Evolutionary conservation across 192 early-diverging fungal genomes (phyloP).

Genomic region (Piromyces finnis): DNA sequence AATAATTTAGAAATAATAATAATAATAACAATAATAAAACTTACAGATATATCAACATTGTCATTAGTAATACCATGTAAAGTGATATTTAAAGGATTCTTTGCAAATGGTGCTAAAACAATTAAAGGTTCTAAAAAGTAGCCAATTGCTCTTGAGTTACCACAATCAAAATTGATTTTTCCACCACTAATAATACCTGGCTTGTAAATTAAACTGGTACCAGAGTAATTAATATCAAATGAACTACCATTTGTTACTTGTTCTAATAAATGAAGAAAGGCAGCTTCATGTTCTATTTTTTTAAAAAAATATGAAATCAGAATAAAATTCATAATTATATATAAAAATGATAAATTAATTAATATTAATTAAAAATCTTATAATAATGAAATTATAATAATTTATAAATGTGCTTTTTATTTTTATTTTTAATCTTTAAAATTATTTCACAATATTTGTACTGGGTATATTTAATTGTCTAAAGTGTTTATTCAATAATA

Average conservation of each 20-base stretch:
- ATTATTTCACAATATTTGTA: too few relatives aligned
- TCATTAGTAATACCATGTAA: conserved; percentile 85
- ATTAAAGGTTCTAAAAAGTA: conserved; percentile 88
- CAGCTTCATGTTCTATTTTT: conserved; percentile 69
- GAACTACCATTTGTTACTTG: conserved; percentile 80
- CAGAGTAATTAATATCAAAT: conserved; percentile 88
- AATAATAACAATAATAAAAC: too few relatives aligned
- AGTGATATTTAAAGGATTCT: conserved; percentile 62
- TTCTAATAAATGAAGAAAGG: conserved; percentile 78
- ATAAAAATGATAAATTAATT: background rate
- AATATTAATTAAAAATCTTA: too few relatives aligned
- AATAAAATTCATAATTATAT: background rate
- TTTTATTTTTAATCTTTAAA: too few relatives aligned
- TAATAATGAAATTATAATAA: too few relatives aligned
- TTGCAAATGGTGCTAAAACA: conserved; percentile 82
- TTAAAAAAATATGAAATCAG: background rate
- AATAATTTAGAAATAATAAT: too few relatives aligned
- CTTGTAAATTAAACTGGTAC: conserved; percentile 64
- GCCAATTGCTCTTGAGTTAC: conserved; percentile 64
- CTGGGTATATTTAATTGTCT: too few relatives aligned
- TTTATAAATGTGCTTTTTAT: too few relatives aligned
- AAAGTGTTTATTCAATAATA: too few relatives aligned
- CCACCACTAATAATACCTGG: conserved; percentile 87
- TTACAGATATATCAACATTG: conserved; percentile 70
- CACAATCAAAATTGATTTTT: conserved; percentile 70